Base-by-base conservation (phyloP, 1,139 yeast species). In the Diutina ranongensis region DNA sequence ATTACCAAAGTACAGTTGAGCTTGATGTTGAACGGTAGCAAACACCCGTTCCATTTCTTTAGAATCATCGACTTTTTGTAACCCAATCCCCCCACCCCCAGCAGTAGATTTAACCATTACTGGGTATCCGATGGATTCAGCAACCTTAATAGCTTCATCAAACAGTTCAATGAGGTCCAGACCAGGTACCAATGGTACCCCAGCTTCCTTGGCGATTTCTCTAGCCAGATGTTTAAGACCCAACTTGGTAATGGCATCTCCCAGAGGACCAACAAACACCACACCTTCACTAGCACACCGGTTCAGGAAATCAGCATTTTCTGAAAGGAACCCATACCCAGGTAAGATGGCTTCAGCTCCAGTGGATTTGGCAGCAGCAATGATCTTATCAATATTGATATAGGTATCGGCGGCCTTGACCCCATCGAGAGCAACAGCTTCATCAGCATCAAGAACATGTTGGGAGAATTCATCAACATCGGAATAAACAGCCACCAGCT, bases 41-140 rank as follows among this genome's bases (percentile, higher is more conserved):
- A 87, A 89, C 15, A 89, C 94, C 52, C 83, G 68, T 64, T 78
- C 85, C 51, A 89, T 79, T 49, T 89, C 96, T 15, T 64, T 78
- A 54, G 78, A 86, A 40, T 79, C 74, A 57, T 88, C 95, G 50
- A 89, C 97, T 60, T 88, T 83, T 61, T 88, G 97, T 55, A 92
- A 71, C 52, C 98, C 98, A 57, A 89, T 92, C 64, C 98, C 98
- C 62, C 98, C 98, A 57, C 98, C 98, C 61, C 98, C 98, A 33
- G 97, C 97, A 50, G 97, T 89, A 19, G 95, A 84, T 65, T 92
- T 92, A 46, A 92, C 85, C 97, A 92, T 92, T 41, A 92, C 77
- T 22, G 98, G 97, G 57, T 86, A 92, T 51, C 80, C 87, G 47
- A 92, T 71, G 54, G 76, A 68, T 20, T 76, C 80, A n/a, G 97